Evolutionary conservation across 352 stramenopile species (phyloP), one percentile per base, ranked within the genome.

Genomic region (Pythium aristosporum): DNA sequence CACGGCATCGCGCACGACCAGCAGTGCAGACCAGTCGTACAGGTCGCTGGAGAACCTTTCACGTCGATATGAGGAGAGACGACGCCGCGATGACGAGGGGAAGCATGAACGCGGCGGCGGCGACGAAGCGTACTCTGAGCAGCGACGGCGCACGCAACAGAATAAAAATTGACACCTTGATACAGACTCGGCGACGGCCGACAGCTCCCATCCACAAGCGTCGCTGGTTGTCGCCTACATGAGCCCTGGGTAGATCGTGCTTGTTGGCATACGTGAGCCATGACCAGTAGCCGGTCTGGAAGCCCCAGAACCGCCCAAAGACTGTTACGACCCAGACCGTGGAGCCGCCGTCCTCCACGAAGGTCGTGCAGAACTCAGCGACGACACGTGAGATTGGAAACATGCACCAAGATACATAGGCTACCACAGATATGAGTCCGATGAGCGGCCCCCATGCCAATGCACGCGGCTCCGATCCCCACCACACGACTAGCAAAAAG

Each of bases 351-450:
- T 94, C 82, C 20, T 84, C 91, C 13, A 84, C 84, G 54, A 93
- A 92, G 37, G 86, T 79, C 5, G 80, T 81, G 63, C 91, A 92
- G 23, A 94, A 75, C 70, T 68, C 61, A 5, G 53, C 20, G 16
- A 68, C 25, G 15, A 98, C 85, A 48, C 96, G 75, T 7, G 79
- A 84, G 67, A 97, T 91, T 16, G 90, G 91, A 5, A 97, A 30
- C 0, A 75, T 81, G 80, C 89, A 97, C 11, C 96, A 60, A 12
- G 96, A 68, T 5, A 90, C 87, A 34, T 97, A 82, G 12, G 96
- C 16, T 1, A 79, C 28, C 57, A 96, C 87, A 6, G 83, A 42
- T 36, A 98, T 69, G 44, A 68, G 30, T 1, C 88, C 79, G 55
- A 91, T 23, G 30, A 92, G 80, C 15, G 72, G 69, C 16, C 75